Base-by-base conservation (phyloP, 768 basidiomycete genomes). In the Macrolepiota albuminosa region DNA sequence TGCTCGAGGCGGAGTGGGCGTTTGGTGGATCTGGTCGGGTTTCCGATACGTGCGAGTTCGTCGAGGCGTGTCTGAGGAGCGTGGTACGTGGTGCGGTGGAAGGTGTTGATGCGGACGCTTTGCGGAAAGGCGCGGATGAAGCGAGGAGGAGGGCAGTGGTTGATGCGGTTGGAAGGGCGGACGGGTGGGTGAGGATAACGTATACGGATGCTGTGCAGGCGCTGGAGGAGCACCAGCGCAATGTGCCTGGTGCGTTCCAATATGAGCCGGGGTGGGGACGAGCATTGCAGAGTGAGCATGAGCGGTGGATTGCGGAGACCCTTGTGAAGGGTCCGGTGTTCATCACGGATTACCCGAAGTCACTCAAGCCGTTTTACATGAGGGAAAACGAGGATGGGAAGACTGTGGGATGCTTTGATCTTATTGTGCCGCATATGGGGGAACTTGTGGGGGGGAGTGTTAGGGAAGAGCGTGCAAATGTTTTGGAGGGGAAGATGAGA, bases 291-390 rank as follows among this genome's bases (percentile, higher is more conserved):
- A 91, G 90, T 69, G 97, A 98, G 69, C 95, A 98, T 69, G 97
- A 99, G 72, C 85, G 86, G 52, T 96, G 89, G 86, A 80, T 99
- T 16, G 90, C 93, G 0, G 88, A 89, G 57, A 70, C 73, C 16
- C 72, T 88, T 53, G 74, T 86, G 55, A 70, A 76, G 29, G 89
- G 89, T 0, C 96, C 97, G 1, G 82, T 95, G 2, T 98, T 98
- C 70, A 88, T 99, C 56, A 91, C 87, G 14, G 87, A 96, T 70
- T 99, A 98, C 69, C 96, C 97, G 2, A 72, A 78, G 5, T 54
- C 69, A 2, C 71, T 93, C 62, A 99, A 99, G 72, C 95, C 97
- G 8, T 98, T 98, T 76, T 99, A 99, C 75, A 98, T 98, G 97
- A 85, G 91, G 39, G 70, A 69, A 45, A 93, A 92, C 67, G 26